Evolutionary conservation across 768 basidiomycete species (phyloP).

Genomic region (Rhizopogon vinicolor): DNA sequence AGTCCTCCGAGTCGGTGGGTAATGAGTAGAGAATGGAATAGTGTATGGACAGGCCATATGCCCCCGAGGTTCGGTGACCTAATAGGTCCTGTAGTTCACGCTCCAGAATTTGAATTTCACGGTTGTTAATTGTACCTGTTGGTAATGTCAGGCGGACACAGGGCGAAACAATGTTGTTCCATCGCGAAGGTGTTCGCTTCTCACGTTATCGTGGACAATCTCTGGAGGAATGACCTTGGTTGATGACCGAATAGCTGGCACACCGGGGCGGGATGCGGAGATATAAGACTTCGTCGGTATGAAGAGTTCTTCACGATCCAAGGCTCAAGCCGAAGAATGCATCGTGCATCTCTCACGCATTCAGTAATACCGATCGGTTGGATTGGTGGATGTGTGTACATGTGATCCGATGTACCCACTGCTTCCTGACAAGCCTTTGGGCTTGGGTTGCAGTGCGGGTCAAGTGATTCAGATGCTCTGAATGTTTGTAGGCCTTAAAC

Average conservation of each 20-base stretch:
- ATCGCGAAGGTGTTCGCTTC: not conserved
- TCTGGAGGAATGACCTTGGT: not conserved
- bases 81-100: not conserved
- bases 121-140: not conserved
- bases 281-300: not conserved
- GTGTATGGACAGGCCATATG: not conserved
- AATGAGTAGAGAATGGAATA: not conserved
- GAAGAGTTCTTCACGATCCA: not conserved
- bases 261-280: not conserved
- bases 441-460: too few species aligned
- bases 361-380: not conserved
- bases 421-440: too few species aligned
- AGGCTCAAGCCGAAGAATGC: not conserved
- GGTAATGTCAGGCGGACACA: not conserved
- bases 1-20: not conserved
- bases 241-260: too few species aligned
- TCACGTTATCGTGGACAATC: constrained; percentile 8
- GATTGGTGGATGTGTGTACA: not conserved
- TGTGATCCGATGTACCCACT: not conserved
- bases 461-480: not conserved
- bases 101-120: not conserved
- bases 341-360: not conserved
- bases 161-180: not conserved
- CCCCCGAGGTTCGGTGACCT: not conserved
- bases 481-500: not conserved